A percentile compares a stretch with the other conserved stretches of the same genome.
Conservation (phyloP, 768 basidiomycete genomes). For the Xerocomellus dryophilus region DNA sequence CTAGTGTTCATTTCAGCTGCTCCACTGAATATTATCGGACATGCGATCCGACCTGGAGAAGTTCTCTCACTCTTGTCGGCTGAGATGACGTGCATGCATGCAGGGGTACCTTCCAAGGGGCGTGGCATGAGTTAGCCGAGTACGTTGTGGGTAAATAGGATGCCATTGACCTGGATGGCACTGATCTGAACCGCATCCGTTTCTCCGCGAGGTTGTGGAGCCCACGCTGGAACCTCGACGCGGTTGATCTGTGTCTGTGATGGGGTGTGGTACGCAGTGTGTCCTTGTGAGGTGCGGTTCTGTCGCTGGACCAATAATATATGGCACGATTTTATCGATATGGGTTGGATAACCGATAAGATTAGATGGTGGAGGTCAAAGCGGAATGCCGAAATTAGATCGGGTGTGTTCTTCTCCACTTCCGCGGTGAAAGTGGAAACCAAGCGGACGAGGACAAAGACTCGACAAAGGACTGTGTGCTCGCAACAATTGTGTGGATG, state of each 20-base stretch:
- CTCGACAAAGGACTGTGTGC: not conserved
- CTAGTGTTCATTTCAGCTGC: no score
- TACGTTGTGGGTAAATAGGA: slow-evolving; percentile 24
- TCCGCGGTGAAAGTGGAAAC: not conserved
- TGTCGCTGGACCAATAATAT: slow-evolving; percentile 4
- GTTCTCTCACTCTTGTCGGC: slow-evolving; percentile 13
- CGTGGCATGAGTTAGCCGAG: slow-evolving; percentile 28
- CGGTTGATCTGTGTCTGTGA: slow-evolving; percentile 23
- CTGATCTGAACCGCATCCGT: slow-evolving; percentile 14
- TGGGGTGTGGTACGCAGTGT: slow-evolving; percentile 8
- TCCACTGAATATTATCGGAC: slow-evolving; percentile 9
- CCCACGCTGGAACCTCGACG: slow-evolving; percentile 30
- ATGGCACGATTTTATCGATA: slow-evolving; percentile 18
- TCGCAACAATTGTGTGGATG: not conserved
- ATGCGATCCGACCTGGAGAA: slow-evolving; percentile 14
- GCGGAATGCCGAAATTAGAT: slow-evolving; percentile 12
- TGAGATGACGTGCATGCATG: slow-evolving; percentile 18
- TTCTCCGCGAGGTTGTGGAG: slow-evolving; percentile 28
- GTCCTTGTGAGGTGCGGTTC: not conserved
- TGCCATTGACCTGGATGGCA: slow-evolving; percentile 1
- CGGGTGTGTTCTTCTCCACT: not conserved
- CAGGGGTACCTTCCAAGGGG: slow-evolving; percentile 14
- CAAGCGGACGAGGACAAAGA: not conserved
- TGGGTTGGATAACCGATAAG: slow-evolving; percentile 23
- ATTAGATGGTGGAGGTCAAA: slow-evolving; percentile 24